Evolutionary conservation across 768 basidiomycete genomes (phyloP).

Genomic region (Psilocybe cubensis): DNA sequence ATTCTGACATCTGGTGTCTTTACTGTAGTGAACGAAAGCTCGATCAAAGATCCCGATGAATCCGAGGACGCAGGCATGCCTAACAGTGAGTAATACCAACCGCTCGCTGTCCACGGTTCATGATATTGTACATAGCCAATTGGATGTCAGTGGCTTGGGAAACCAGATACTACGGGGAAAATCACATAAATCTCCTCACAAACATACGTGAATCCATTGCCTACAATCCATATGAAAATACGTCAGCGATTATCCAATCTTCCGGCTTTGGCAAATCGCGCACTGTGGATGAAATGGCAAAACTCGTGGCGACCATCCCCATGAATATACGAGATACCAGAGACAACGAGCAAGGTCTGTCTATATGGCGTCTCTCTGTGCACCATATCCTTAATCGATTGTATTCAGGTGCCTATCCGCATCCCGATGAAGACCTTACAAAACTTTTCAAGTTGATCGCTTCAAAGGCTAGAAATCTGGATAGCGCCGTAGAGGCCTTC

Average conservation of each 20-base stretch:
- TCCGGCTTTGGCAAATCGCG: constrained; percentile 28
- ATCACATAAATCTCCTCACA: constrained; percentile 6
- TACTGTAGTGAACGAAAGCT: too few species aligned
- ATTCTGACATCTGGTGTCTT: too few species aligned
- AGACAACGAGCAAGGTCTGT: background rate
- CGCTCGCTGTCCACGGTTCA: too few species aligned
- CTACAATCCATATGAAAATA: constrained; percentile 6
- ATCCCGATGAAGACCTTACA: background rate
- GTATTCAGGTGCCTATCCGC: background rate
- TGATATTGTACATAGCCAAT: too few species aligned
- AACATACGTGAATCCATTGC: background rate
- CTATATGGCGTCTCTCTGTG: background rate
- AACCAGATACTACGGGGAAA: constrained; percentile 1
- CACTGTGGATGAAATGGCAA: too few species aligned
- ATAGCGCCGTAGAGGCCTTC: background rate
- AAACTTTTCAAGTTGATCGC: background rate
- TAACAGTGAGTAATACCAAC: too few species aligned
- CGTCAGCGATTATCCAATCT: constrained; percentile 15
- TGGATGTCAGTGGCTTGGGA: constrained; percentile 3
- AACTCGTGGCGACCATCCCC: constrained; percentile 24
- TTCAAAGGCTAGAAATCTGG: too few species aligned
- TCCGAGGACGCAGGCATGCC: too few species aligned
- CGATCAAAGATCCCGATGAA: too few species aligned
- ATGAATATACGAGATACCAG: constrained; percentile 22
- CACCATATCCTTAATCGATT: background rate